These are phyloP conservation scores for Penicillium psychrosexuale DNA, from an alignment of 2,329 filamentous ascomycete species.

Conservation along the genomic window DNA sequence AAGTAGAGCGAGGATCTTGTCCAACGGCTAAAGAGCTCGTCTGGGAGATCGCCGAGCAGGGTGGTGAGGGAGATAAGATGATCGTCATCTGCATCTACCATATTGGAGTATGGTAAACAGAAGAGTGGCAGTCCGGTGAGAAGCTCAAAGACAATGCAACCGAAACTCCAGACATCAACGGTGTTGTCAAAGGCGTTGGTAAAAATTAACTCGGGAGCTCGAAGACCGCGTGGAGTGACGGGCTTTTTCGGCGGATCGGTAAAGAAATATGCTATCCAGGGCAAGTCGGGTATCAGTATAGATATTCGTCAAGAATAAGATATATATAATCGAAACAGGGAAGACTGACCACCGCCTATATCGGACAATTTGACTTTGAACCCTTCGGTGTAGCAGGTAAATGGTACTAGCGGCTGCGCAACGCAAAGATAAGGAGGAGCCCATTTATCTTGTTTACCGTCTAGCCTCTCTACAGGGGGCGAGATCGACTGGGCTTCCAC, in stretches of 20 bases:
- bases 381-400: slow-evolving; percentile 19
- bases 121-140: slow-evolving; percentile 27
- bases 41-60: slow-evolving; percentile 25
- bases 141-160: slow-evolving; percentile 34
- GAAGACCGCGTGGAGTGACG: slow-evolving; percentile 26
- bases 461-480: slow-evolving; percentile 22
- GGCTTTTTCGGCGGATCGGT: slow-evolving; percentile 22
- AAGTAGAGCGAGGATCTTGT: slow-evolving; percentile 27
- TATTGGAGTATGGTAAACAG: slow-evolving; percentile 22
- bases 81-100: slow-evolving; percentile 33
- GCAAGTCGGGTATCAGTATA: slow-evolving; percentile 9
- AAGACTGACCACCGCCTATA: slow-evolving; percentile 27
- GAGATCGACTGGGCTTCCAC: slow-evolving; percentile 20
- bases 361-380: slow-evolving; percentile 31
- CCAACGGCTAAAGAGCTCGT: slow-evolving; percentile 25
- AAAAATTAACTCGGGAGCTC: slow-evolving; percentile 31
- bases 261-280: slow-evolving; percentile 24
- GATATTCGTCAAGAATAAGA: slow-evolving; percentile 9
- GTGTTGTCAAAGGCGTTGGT: slow-evolving; percentile 19
- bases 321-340: slow-evolving; percentile 7
- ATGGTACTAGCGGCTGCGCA: slow-evolving; percentile 27
- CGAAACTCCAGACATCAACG: slow-evolving; percentile 33
- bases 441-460: slow-evolving; percentile 30
- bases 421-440: slow-evolving; percentile 29
- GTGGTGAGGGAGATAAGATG: slow-evolving; percentile 29